Evolutionary conservation across 805 yeast species (phyloP).

Genomic region (Wickerhamomyces ciferrii): DNA sequence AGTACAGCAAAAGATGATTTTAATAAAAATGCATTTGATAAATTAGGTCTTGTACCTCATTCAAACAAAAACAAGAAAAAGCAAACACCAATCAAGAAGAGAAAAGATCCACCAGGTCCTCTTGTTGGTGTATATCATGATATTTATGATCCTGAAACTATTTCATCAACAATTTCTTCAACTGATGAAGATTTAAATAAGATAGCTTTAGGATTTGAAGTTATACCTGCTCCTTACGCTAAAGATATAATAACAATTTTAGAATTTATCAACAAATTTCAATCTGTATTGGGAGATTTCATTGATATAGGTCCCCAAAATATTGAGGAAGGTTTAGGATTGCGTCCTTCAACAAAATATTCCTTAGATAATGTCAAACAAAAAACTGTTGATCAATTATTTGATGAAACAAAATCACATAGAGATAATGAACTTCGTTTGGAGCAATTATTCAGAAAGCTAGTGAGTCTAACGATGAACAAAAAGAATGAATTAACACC

Average conservation of each 20-base stretch:
- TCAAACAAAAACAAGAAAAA: neutral
- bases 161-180: neutral
- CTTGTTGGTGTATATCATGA: conserved; percentile 13
- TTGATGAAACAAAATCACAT: neutral
- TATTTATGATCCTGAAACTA: conserved; percentile 6
- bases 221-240: conserved; percentile 20
- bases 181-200: conserved; percentile 4
- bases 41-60: conserved; percentile 8
- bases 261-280: conserved; percentile 18
- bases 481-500: conserved; percentile 8
- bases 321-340: conserved; percentile 17
- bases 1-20: conserved; percentile 11
- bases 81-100: conserved; percentile 3
- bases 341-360: conserved; percentile 7
- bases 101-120: conserved; percentile 20
- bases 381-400: neutral
- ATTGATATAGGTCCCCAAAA: conserved; percentile 21
- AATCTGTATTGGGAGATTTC: conserved; percentile 9
- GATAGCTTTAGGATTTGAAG: conserved; percentile 19
- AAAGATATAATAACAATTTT: conserved; percentile 16
- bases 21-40: conserved; percentile 3
- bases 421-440: conserved; percentile 4
- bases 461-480: conserved; percentile 14
- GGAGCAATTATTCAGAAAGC: conserved; percentile 8
- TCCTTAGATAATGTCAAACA: conserved; percentile 13